A percentile compares a stretch with the other conserved stretches of the same genome.
These are phyloP conservation scores for Notholithocarpus densiflorus DNA, from an alignment of 306 rosid species.

Conservation along the genomic window DNA sequence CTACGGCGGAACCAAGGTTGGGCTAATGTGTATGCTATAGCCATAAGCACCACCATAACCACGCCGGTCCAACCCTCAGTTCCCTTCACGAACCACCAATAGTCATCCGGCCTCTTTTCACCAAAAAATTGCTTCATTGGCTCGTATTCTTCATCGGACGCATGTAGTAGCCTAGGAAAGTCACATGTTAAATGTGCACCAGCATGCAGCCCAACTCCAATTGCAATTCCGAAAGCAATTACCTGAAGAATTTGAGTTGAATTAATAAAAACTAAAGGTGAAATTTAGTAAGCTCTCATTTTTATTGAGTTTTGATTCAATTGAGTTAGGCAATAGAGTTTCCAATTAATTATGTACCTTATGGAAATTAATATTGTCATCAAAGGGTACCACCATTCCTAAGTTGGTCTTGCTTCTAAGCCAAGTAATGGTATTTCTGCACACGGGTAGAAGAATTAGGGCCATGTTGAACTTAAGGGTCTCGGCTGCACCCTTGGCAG, in stretches of 20 bases:
- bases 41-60: constrained; percentile 74
- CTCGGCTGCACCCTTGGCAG: constrained; percentile 88
- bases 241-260: constrained; percentile 32
- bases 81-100: constrained; percentile 97
- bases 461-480: constrained; percentile 92
- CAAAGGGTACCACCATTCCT: constrained; percentile 67
- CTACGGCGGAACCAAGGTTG: constrained; percentile 83
- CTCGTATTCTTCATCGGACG: constrained; percentile 46
- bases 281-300: background rate
- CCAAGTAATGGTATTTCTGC: constrained; percentile 88
- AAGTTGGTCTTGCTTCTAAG: constrained; percentile 68
- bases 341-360: constrained; percentile 38
- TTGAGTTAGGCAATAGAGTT: background rate
- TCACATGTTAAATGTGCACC: constrained; percentile 77
- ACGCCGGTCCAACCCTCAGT: constrained; percentile 90
- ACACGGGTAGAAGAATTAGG: constrained; percentile 72
- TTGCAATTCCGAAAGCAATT: constrained; percentile 65
- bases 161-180: constrained; percentile 70
- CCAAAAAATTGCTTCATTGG: constrained; percentile 68
- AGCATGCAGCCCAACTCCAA: constrained; percentile 70
- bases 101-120: constrained; percentile 46
- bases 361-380: constrained; percentile 86
- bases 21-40: constrained; percentile 73
- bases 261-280: background rate
- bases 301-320: background rate